Evolutionary conservation across 1,139 yeast species (phyloP).

Genomic region (Neolecta irregularis): DNA sequence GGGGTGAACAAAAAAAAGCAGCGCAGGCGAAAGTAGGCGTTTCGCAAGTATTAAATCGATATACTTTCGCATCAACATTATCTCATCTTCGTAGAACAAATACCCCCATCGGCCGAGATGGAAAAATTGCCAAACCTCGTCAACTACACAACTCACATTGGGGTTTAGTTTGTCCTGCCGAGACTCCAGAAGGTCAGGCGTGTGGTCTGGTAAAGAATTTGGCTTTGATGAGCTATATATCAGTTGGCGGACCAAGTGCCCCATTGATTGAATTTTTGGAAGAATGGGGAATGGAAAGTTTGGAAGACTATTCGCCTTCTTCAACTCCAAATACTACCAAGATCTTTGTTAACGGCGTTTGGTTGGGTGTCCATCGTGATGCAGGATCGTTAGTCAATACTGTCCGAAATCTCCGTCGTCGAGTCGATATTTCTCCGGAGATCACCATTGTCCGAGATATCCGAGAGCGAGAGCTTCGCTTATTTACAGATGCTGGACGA

Average conservation of each 20-base stretch:
- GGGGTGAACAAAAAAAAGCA: constrained; percentile 99
- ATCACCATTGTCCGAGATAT: constrained; percentile 94
- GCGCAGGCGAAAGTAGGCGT: constrained; percentile 99
- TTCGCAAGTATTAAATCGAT: constrained; percentile 93
- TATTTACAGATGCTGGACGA: constrained; percentile 97
- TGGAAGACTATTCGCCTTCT: constrained; percentile 89
- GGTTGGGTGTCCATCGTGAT: constrained; percentile 98
- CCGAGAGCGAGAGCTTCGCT: constrained; percentile 87
- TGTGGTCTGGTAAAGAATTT: constrained; percentile 96
- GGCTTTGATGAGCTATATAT: constrained; percentile 91
- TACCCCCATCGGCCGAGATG: constrained; percentile 97
- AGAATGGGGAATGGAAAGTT: constrained; percentile 99
- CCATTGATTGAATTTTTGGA: constrained; percentile 85
- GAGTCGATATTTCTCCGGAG: constrained; percentile 90
- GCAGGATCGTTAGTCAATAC: constrained; percentile 84
- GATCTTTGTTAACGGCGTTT: constrained; percentile 94
- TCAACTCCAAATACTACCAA: constrained; percentile 84
- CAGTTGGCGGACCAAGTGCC: constrained; percentile 95
- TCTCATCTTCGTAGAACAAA: constrained; percentile 98
- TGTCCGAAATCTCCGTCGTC: constrained; percentile 80
- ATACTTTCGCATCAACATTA: constrained; percentile 90
- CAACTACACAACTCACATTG: constrained; percentile 98
- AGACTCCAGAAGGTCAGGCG: constrained; percentile 99
- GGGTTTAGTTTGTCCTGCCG: constrained; percentile 99
- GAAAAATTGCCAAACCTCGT: constrained; percentile 95